These are phyloP conservation scores for Plasmodium vivax DNA, from an alignment of 169 alveolate genomes.

Conservation along the genomic window DNA sequence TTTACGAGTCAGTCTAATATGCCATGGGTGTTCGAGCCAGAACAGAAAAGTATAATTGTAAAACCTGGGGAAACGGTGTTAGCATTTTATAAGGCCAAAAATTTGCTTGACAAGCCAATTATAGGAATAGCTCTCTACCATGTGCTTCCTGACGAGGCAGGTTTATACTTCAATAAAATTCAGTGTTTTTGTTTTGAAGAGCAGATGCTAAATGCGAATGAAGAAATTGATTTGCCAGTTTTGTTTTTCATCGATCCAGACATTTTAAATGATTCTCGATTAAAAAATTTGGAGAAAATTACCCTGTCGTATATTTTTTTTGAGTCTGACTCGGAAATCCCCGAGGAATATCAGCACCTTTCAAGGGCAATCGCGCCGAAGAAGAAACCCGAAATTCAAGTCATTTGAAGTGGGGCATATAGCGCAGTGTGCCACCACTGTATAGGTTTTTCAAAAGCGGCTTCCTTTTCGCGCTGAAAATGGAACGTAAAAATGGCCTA, in stretches of 20 bases:
- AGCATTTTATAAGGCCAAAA: constrained; percentile 90
- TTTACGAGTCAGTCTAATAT: constrained; percentile 84
- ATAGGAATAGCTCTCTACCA: constrained; percentile 93
- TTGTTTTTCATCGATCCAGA: constrained; percentile 94
- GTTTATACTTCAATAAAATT: constrained; percentile 94
- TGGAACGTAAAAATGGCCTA: neutral
- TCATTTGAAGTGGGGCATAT: neutral
- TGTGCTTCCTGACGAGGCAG: constrained; percentile 94
- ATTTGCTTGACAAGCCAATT: constrained; percentile 82
- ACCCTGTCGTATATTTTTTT: constrained; percentile 94
- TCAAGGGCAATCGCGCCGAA: constrained; percentile 75
- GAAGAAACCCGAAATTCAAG: constrained; percentile 49
- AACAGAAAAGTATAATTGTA: constrained; percentile 86
- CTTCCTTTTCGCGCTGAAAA: neutral
- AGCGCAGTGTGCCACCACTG: neutral
- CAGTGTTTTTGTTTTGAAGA: constrained; percentile 97
- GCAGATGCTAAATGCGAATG: constrained; percentile 94
- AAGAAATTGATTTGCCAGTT: constrained; percentile 95
- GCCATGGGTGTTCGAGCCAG: constrained; percentile 91
- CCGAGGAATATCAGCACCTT: constrained; percentile 85
- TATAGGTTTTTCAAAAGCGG: neutral
- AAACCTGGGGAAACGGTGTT: constrained; percentile 93
- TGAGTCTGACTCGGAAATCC: constrained; percentile 91
- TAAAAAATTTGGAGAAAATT: constrained; percentile 86
- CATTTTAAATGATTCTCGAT: constrained; percentile 89